Conservation (phyloP, 2,329 filamentous ascomycete genomes). For the Arachnomyces sp. region DNA sequence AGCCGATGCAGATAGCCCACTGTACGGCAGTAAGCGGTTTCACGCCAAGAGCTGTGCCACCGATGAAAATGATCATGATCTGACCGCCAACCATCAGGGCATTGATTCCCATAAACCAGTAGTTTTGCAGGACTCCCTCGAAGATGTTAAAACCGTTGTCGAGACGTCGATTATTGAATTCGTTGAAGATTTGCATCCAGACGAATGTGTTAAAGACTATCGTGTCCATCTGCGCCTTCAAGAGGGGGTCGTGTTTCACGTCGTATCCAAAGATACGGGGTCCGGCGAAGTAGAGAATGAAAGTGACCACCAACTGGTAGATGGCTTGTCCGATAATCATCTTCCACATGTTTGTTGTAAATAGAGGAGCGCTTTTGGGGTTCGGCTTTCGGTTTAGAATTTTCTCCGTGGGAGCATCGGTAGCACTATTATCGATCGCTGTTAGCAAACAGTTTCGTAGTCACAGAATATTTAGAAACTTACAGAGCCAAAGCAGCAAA, state of each 20-base stretch:
- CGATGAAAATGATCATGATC: constrained; percentile 81
- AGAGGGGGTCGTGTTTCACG: constrained; percentile 36
- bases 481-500: constrained; percentile 75
- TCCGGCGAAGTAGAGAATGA: constrained; percentile 74
- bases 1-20: constrained; percentile 80
- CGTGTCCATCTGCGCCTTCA: constrained; percentile 55
- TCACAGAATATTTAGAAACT: too few species aligned
- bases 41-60: constrained; percentile 73
- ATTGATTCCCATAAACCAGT: constrained; percentile 84
- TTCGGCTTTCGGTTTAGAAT: constrained; percentile 75
- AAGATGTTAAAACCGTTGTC: constrained; percentile 97
- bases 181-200: constrained; percentile 99
- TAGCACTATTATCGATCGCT: too few species aligned
- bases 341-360: constrained; percentile 95
- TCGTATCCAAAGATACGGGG: constrained; percentile 54
- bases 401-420: constrained; percentile 76
- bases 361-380: constrained; percentile 64
- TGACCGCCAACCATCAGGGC: constrained; percentile 82
- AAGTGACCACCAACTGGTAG: constrained; percentile 73
- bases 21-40: constrained; percentile 61
- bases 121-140: constrained; percentile 75
- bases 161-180: constrained; percentile 91
- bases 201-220: constrained; percentile 97
- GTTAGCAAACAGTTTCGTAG: too few species aligned
- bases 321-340: constrained; percentile 93